Percentiles rank a stretch among this genome's conserved stretches.
Conservation (phyloP, 345 rosid genomes). For the Dipteronia dyeriana region DNA sequence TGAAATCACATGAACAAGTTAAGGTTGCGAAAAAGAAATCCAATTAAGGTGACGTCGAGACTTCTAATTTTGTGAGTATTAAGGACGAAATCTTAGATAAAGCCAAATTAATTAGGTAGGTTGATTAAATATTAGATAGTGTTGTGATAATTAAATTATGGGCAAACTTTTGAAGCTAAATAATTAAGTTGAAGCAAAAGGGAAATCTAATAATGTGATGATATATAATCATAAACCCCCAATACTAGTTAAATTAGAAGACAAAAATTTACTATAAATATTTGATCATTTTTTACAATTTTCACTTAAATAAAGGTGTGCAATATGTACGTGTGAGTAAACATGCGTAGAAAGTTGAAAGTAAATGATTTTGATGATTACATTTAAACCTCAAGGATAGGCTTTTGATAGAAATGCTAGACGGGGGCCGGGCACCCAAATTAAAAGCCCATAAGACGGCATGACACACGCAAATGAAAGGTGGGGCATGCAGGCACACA, state of each 20-base stretch:
- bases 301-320: too few species aligned
- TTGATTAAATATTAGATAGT: slow-evolving; percentile 1
- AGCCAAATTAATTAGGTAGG: background rate
- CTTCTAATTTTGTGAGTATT: background rate
- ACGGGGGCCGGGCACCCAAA: slow-evolving; percentile 20
- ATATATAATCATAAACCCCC: background rate
- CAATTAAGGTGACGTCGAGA: background rate
- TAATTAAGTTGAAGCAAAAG: slow-evolving; percentile 11
- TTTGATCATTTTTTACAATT: too few species aligned
- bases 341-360: slow-evolving; percentile 23
- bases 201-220: background rate
- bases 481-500: too few species aligned
- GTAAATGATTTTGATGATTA: slow-evolving; percentile 11
- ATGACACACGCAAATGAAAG: slow-evolving; percentile 22
- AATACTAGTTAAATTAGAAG: background rate
- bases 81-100: slow-evolving; percentile 12
- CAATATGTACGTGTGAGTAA: background rate
- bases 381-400: slow-evolving; percentile 21
- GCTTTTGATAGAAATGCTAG: slow-evolving; percentile 23
- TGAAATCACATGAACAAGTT: background rate
- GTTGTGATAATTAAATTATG: slow-evolving; percentile 11
- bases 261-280: background rate
- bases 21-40: background rate
- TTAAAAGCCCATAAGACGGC: slow-evolving; percentile 24
- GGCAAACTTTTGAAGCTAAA: slow-evolving; percentile 20